Base-by-base conservation (phyloP, 1,284 basidiomycete species). In the Ustilago vetiveriae region DNA sequence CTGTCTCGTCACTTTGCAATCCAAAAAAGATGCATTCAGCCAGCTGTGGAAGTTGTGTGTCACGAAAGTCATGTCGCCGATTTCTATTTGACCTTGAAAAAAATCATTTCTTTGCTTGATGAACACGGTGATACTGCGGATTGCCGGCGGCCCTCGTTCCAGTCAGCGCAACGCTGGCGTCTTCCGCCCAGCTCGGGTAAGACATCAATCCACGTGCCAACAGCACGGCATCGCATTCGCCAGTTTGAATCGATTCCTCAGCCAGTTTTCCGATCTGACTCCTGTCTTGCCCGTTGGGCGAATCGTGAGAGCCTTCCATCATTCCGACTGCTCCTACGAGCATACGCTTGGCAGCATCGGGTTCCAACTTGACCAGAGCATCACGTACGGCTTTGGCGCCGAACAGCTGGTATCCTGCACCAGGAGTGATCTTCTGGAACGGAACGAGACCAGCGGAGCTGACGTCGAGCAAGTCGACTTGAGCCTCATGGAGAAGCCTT, bases 401-500 rank as follows among this genome's bases (percentile, higher is more conserved):
- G 14, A 64, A 71, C 11, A 75, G 51, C 62, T 80, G 79, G 64
- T 82, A 82, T 1, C 70, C 79, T 1, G 78, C 74, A 2, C 50
- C 55, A 3, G 40, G 30, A 10, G 49, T 54, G 51, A 81, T 76
- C 39, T 67, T 54, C 38, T 78, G 72, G 52, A 59, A 65, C 4
- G 55, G 50, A 6, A 78, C 74, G 6, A 75, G 62, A 17, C 79
- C 79, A 17, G 72, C 77, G 1, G 67, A 72, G 45, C 71, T 75
- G 11, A 71, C 40, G 30, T 82, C 80, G 36, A 82, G 57, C 40
- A 82, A 53, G 38, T 80, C 79, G 6, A 82, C 76, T n/a, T 68
- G 65, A 17, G 57, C 67, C 6, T 65, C 50, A 3, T 73, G 72
- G n/a, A 82, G 64, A 26, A 59, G 19, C 16, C 58, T 53, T 3